Conservation (phyloP, 192 early-diverging fungal species). For the Backusella morwellensis region DNA sequence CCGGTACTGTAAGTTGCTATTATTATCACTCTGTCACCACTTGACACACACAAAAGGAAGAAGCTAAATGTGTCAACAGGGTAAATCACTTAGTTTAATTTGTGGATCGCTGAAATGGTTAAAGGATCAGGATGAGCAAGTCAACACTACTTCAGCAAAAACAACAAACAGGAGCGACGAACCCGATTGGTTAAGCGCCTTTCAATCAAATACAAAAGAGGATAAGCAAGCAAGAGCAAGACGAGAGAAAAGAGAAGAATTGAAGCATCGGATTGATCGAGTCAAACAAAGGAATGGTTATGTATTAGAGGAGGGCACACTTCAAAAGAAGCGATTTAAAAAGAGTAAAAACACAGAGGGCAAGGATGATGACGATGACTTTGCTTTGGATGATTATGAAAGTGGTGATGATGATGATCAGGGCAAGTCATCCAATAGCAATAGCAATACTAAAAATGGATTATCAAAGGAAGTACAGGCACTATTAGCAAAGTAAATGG, state of each 20-base stretch:
- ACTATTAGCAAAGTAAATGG: conserved; percentile 46
- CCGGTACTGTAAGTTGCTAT: conserved; percentile 68
- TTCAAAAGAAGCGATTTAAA: conserved; percentile 17
- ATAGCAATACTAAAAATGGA: conserved; percentile 29
- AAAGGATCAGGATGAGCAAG: conserved; percentile 43
- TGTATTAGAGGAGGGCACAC: conserved; percentile 1
- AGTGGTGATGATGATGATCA: conserved; percentile 41
- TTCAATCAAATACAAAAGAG: conserved; percentile 10
- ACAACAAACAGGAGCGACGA: conserved; percentile 1
- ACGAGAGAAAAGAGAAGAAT: conserved; percentile 11
- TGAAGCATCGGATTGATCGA: conserved; percentile 35
- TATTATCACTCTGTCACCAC: neutral
- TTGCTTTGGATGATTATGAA: conserved; percentile 61
- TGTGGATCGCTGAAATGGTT: conserved; percentile 87
- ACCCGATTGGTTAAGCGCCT: conserved; percentile 49
- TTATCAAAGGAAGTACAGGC: conserved; percentile 55
- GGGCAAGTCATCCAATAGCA: neutral
- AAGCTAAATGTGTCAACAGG: conserved; percentile 37
- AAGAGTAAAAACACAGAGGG: neutral
- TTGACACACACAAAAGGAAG: neutral
- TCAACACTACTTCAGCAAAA: neutral
- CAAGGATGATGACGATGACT: conserved; percentile 40
- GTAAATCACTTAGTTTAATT: conserved; percentile 87
- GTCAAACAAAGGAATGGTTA: conserved; percentile 3
- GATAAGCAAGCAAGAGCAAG: conserved; percentile 10